Evolutionary conservation across 2,329 filamentous ascomycete genomes (phyloP).

Genomic region (Tolypocladium guangdongense): DNA sequence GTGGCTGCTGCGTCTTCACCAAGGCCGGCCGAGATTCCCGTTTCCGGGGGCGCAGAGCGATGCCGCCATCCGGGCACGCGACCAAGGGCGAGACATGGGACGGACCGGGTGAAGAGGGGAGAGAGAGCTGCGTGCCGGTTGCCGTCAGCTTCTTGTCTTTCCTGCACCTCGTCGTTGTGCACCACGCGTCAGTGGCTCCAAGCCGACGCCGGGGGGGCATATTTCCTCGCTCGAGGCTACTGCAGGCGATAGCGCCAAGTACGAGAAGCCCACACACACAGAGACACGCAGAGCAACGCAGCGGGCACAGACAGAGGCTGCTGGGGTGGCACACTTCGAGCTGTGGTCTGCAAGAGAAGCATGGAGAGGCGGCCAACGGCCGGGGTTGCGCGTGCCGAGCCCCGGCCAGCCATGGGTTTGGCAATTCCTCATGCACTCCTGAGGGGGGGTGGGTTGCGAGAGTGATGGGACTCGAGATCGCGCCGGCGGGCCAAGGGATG

Average conservation of each 20-base stretch:
- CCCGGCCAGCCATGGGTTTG: background rate
- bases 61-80: background rate
- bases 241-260: constrained; percentile 8
- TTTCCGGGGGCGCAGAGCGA: background rate
- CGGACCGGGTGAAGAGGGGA: background rate
- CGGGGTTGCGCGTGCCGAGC: background rate
- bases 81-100: background rate
- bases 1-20: background rate
- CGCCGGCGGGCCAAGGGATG: background rate
- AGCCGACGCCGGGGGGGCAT: background rate
- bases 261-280: background rate
- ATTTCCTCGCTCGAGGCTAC: constrained; percentile 1
- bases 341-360: background rate
- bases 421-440: background rate
- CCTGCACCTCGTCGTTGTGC: background rate
- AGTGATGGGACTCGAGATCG: background rate
- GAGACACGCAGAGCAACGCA: background rate
- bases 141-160: background rate
- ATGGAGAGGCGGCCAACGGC: background rate
- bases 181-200: background rate
- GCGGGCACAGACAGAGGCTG: background rate
- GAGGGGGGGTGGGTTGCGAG: background rate
- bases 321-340: too few species aligned
- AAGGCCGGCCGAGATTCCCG: background rate
- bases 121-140: background rate